phyloP scores from a whole-genome alignment of 306 rosid species.

The Senna tora region DNA sequence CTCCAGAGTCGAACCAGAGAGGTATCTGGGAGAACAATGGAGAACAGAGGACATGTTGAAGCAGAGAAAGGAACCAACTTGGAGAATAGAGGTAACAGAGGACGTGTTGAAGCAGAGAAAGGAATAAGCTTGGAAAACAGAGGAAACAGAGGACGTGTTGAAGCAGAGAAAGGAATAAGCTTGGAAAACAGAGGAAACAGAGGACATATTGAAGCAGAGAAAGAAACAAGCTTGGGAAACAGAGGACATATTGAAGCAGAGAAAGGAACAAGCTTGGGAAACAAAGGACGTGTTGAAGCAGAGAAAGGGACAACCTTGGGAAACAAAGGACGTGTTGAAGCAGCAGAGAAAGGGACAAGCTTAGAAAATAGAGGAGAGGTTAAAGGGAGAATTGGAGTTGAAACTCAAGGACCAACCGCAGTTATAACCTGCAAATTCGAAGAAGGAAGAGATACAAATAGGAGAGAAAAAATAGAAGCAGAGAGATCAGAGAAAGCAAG shows the following conservation, averaged over 20 bases:
- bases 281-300: slow-evolving; percentile 20
- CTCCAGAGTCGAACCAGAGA: slow-evolving; percentile 27
- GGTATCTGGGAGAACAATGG: slow-evolving; percentile 9
- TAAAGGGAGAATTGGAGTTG: slow-evolving; percentile 15
- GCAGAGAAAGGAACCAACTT: slow-evolving; percentile 19
- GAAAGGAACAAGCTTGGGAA: background rate
- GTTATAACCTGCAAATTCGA: slow-evolving; percentile 32
- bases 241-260: background rate
- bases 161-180: slow-evolving; percentile 28
- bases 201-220: too few species aligned
- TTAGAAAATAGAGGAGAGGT: slow-evolving; percentile 9
- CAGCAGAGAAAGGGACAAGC: slow-evolving; percentile 29
- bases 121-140: slow-evolving; percentile 2
- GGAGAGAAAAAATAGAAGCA: background rate
- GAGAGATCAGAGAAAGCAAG: background rate
- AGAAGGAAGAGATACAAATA: background rate
- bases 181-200: slow-evolving; percentile 15
- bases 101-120: slow-evolving; percentile 25
- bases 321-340: background rate
- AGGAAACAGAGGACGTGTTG: too few species aligned
- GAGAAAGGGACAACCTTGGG: slow-evolving; percentile 20
- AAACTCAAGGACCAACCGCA: slow-evolving; percentile 11
- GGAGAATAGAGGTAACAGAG: slow-evolving; percentile 19
- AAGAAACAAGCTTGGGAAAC: background rate
- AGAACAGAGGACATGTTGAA: background rate